phyloP scores from a whole-genome alignment of 495 filamentous ascomycete species.

The Aspergillus steynii region DNA sequence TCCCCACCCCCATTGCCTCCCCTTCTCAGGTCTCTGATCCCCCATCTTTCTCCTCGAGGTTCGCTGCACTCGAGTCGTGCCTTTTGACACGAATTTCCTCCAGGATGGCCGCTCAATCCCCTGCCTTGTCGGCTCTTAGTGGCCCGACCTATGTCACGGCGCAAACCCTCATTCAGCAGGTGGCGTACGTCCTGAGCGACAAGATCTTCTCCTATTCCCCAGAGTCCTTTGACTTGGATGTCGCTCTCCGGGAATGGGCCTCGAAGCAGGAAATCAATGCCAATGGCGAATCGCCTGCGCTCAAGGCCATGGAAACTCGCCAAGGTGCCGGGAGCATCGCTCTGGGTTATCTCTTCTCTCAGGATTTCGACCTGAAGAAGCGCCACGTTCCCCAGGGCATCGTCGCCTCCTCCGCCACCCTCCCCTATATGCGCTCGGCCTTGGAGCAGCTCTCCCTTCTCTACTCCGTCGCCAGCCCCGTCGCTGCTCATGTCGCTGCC shows the following conservation, averaged over 20 bases:
- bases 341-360: slow-evolving; percentile 94
- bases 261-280: slow-evolving; percentile 66
- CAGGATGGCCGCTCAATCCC: slow-evolving; percentile 39
- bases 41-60: slow-evolving; percentile 25
- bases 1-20: slow-evolving; percentile 20
- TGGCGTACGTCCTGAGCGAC: slow-evolving; percentile 89
- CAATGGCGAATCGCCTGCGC: slow-evolving; percentile 73
- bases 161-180: slow-evolving; percentile 91
- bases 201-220: slow-evolving; percentile 97
- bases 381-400: slow-evolving; percentile 88
- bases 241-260: slow-evolving; percentile 76
- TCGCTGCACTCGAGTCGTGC: slow-evolving; percentile 28
- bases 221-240: slow-evolving; percentile 85
- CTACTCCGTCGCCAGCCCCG: slow-evolving; percentile 85
- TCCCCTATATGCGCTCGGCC: slow-evolving; percentile 77
- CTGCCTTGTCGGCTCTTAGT: slow-evolving; percentile 61
- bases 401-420: slow-evolving; percentile 77
- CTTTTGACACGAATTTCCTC: slow-evolving; percentile 33
- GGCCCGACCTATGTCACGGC: slow-evolving; percentile 90
- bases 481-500: slow-evolving; percentile 92
- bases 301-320: slow-evolving; percentile 81
- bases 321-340: slow-evolving; percentile 89
- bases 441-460: slow-evolving; percentile 88
- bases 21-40: slow-evolving; percentile 19
- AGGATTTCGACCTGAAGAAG: slow-evolving; percentile 90